A percentile compares a stretch with the other conserved stretches of the same genome.
phyloP scores from a whole-genome alignment of 2,329 filamentous ascomycete species.

The Colletotrichum destructivum region DNA sequence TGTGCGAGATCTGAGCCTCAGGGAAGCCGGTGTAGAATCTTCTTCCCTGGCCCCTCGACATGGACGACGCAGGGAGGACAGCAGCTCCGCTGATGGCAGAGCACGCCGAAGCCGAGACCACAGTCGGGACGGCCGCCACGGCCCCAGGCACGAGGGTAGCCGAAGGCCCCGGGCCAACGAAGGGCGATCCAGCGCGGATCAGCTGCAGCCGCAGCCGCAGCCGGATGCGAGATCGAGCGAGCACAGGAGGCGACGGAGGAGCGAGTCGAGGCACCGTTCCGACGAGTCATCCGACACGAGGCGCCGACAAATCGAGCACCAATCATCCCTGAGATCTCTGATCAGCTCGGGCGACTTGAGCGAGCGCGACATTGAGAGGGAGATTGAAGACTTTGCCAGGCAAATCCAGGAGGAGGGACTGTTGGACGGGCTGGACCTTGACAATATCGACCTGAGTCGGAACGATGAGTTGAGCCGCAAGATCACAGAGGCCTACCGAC shows the following conservation, averaged over 20 bases:
- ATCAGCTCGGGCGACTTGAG: slow-evolving; percentile 86
- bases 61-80: slow-evolving; percentile 44
- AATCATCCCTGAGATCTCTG: slow-evolving; percentile 88
- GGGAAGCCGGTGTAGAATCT: slow-evolving; percentile 71
- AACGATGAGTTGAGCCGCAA: slow-evolving; percentile 93
- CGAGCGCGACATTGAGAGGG: slow-evolving; percentile 84
- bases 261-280: slow-evolving; percentile 61
- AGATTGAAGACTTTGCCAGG: slow-evolving; percentile 90
- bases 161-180: slow-evolving; percentile 50
- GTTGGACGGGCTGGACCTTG: slow-evolving; percentile 88
- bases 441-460: slow-evolving; percentile 85
- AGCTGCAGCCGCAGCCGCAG: slow-evolving; percentile 53
- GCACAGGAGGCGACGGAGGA: slow-evolving; percentile 57
- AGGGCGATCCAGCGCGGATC: slow-evolving; percentile 53
- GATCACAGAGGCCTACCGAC: slow-evolving; percentile 89
- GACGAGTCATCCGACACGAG: slow-evolving; percentile 55
- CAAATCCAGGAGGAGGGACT: slow-evolving; percentile 92
- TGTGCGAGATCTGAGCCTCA: slow-evolving; percentile 81
- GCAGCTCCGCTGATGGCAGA: slow-evolving; percentile 38
- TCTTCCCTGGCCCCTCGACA: slow-evolving; percentile 48
- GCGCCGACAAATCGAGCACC: slow-evolving; percentile 82
- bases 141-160: slow-evolving; percentile 49
- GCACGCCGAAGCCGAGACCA: slow-evolving; percentile 41
- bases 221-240: slow-evolving; percentile 52
- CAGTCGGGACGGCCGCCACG: slow-evolving; percentile 44